Evolutionary conservation across 2,329 filamentous ascomycete species (phyloP).

Genomic region (Botrytis paeoniae): DNA sequence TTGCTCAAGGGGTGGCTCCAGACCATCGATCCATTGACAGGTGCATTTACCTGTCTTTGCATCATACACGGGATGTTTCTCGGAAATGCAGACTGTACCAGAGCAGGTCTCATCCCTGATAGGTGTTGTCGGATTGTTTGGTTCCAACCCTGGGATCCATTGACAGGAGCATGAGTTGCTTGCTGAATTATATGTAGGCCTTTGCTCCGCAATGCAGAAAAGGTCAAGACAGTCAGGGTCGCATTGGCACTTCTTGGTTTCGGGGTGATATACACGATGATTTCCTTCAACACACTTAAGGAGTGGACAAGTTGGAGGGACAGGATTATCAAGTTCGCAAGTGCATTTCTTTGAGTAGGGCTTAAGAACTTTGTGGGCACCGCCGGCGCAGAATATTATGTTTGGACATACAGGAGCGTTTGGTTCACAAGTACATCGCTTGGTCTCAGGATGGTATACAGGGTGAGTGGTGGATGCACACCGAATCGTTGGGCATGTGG

Average conservation of each 20-base stretch:
- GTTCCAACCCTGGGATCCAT: conserved; percentile 22
- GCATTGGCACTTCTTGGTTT: conserved; percentile 25
- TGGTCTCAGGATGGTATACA: conserved; percentile 23
- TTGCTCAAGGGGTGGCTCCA: conserved; percentile 13
- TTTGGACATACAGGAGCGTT: conserved; percentile 21
- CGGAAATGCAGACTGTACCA: conserved; percentile 25
- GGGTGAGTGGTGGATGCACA: conserved; percentile 23
- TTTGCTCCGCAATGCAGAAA: conserved; percentile 24
- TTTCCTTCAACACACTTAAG: conserved; percentile 25
- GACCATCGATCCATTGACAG: conserved; percentile 26
- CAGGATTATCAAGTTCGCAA: conserved; percentile 23
- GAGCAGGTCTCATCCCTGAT: conserved; percentile 18
- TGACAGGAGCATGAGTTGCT: conserved; percentile 25
- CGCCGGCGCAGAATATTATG: conserved; percentile 23
- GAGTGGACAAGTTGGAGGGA: conserved; percentile 23
- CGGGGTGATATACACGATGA: conserved; percentile 27
- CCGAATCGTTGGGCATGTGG: conserved; percentile 23
- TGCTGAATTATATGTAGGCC: conserved; percentile 21
- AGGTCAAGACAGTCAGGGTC: conserved; percentile 26
- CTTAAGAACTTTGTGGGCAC: conserved; percentile 20
- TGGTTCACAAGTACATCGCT: conserved; percentile 26
- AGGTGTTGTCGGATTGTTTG: conserved; percentile 4
- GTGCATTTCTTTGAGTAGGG: conserved; percentile 22
- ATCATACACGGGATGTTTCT: conserved; percentile 20
- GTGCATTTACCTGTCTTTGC: conserved; percentile 15